These are phyloP conservation scores for Fusarium brachygibbosum DNA, from an alignment of 2,329 filamentous ascomycete species.

Conservation along the genomic window DNA sequence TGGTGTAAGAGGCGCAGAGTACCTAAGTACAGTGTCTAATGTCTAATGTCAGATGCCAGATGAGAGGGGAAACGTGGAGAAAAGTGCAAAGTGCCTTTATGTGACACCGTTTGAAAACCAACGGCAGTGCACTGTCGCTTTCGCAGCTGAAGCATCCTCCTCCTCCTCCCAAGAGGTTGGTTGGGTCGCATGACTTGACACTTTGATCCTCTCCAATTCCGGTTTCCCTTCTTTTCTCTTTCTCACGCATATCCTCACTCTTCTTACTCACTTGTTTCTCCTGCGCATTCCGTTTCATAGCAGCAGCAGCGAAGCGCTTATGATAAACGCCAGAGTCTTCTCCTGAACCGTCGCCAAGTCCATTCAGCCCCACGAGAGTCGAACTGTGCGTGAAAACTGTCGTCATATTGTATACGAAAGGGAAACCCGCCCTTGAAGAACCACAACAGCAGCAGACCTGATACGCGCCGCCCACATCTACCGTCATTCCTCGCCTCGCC, in stretches of 20 bases:
- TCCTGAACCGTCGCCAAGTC: constrained; percentile 29
- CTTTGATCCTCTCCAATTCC: constrained; percentile 14
- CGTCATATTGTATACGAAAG: constrained; percentile 32
- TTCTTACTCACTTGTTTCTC: neutral
- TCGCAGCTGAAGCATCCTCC: constrained; percentile 18
- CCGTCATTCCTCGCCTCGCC: constrained; percentile 1
- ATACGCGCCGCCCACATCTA: constrained; percentile 1
- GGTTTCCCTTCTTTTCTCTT: neutral
- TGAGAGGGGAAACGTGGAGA: constrained; percentile 30
- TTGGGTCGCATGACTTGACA: constrained; percentile 39
- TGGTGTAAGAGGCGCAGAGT: constrained; percentile 20
- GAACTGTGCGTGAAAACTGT: constrained; percentile 35
- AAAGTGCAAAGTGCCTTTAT: neutral
- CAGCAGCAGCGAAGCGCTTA: neutral
- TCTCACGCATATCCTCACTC: neutral
- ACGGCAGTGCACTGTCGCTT: constrained; percentile 25
- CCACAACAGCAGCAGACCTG: constrained; percentile 8
- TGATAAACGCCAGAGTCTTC: neutral
- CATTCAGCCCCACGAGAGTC: constrained; percentile 1
- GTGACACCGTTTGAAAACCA: constrained; percentile 25
- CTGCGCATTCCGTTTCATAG: neutral
- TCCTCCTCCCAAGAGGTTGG: constrained; percentile 15
- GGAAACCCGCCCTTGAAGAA: constrained; percentile 31
- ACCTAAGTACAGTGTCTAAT: constrained; percentile 20
- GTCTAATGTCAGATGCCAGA: constrained; percentile 11